These are phyloP conservation scores for Onygenales sp. DNA, from an alignment of 2,329 filamentous ascomycete species.

Conservation along the genomic window DNA sequence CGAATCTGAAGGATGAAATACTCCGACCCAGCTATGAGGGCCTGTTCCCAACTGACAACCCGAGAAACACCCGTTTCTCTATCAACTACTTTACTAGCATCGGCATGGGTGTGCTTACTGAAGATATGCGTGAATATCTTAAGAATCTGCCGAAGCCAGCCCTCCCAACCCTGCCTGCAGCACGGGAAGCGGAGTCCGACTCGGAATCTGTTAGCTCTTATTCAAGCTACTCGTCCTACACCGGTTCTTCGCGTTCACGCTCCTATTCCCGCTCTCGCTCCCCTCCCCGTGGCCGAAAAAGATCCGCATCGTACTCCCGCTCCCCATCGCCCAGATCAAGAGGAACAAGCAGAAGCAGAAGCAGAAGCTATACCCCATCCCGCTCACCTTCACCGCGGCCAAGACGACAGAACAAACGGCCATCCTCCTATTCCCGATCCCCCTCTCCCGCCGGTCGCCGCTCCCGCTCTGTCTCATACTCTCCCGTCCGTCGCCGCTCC, in stretches of 20 bases:
- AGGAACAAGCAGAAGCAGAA: slow-evolving; percentile 17
- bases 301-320: slow-evolving; percentile 22
- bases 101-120: slow-evolving; percentile 87
- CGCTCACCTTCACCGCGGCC: slow-evolving; percentile 23
- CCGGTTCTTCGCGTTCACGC: slow-evolving; percentile 27
- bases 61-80: slow-evolving; percentile 85
- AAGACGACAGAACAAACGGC: slow-evolving; percentile 17
- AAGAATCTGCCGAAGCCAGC: slow-evolving; percentile 83
- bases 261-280: slow-evolving; percentile 39
- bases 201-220: slow-evolving; percentile 57
- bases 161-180: slow-evolving; percentile 55
- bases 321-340: slow-evolving; percentile 23
- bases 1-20: slow-evolving; percentile 66
- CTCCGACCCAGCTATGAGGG: slow-evolving; percentile 71
- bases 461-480: slow-evolving; percentile 19
- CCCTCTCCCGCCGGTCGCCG: slow-evolving; percentile 16
- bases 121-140: slow-evolving; percentile 86
- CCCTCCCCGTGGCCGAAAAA: slow-evolving; percentile 24
- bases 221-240: slow-evolving; percentile 70
- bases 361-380: slow-evolving; percentile 27
- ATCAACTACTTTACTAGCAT: slow-evolving; percentile 99
- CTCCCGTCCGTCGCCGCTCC: slow-evolving; percentile 15
- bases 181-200: slow-evolving; percentile 47
- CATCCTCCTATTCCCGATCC: slow-evolving; percentile 26
- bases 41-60: slow-evolving; percentile 81